Evolutionary conservation across 805 yeast species (phyloP).

Genomic region (Priceomyces melissophilus): DNA sequence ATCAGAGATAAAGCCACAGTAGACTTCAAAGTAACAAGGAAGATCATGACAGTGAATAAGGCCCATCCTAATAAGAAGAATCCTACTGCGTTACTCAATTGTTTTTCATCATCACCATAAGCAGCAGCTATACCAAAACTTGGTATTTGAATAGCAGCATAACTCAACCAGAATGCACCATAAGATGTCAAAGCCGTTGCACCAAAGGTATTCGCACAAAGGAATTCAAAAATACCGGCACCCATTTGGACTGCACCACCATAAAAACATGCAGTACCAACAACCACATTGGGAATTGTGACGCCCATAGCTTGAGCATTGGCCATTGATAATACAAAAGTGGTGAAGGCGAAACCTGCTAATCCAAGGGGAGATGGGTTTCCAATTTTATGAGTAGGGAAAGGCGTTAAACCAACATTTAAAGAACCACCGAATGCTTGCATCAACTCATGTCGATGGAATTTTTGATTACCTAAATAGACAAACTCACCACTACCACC

Average conservation of each 20-base stretch:
- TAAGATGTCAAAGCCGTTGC: slow-evolving; percentile 62
- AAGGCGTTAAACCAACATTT: slow-evolving; percentile 33
- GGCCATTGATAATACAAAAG: slow-evolving; percentile 56
- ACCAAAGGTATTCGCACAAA: slow-evolving; percentile 64
- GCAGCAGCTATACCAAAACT: slow-evolving; percentile 36
- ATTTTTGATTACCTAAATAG: slow-evolving; percentile 31
- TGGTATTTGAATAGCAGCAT: slow-evolving; percentile 26
- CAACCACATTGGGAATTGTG: slow-evolving; percentile 48
- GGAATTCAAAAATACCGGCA: slow-evolving; percentile 70
- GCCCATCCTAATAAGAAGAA: slow-evolving; percentile 40
- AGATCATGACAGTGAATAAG: slow-evolving; percentile 36
- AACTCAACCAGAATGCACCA: slow-evolving; percentile 38
- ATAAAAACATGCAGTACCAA: slow-evolving; percentile 59
- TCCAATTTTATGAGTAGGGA: slow-evolving; percentile 57
- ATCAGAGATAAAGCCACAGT: slow-evolving; percentile 34
- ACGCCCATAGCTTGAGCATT: slow-evolving; percentile 60
- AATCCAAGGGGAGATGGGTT: slow-evolving; percentile 71
- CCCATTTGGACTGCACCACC: slow-evolving; percentile 61
- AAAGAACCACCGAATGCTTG: slow-evolving; percentile 38
- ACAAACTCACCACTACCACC: slow-evolving; percentile 38
- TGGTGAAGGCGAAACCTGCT: slow-evolving; percentile 59
- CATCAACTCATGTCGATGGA: slow-evolving; percentile 38
- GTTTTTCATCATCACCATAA: slow-evolving; percentile 19
- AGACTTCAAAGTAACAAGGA: slow-evolving; percentile 34
- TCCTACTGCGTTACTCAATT: slow-evolving; percentile 29